Evolutionary conservation across 352 stramenopile genomes (phyloP).

Genomic region (Pythium phragmitis): DNA sequence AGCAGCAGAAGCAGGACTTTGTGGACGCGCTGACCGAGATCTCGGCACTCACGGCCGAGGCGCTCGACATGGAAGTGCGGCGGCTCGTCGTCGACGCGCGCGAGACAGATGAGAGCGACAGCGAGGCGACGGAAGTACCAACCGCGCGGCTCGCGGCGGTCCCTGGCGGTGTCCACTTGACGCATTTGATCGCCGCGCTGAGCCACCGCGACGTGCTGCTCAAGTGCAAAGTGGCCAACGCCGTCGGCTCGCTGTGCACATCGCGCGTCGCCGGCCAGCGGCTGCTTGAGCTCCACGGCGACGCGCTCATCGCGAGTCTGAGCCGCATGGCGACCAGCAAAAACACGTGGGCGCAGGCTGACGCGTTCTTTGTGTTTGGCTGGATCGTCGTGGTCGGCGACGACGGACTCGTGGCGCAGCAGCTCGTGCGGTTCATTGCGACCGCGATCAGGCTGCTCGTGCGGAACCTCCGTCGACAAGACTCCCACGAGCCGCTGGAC

Average conservation of each 20-base stretch:
- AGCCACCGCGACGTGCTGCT: slow-evolving; percentile 62
- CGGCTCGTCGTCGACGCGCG: slow-evolving; percentile 41
- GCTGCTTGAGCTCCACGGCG: slow-evolving; percentile 48
- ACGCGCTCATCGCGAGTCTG: slow-evolving; percentile 37
- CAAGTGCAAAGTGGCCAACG: slow-evolving; percentile 80
- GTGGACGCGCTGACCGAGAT: slow-evolving; percentile 74
- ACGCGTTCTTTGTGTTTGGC: slow-evolving; percentile 72
- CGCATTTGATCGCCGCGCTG: slow-evolving; percentile 46
- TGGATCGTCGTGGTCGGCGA: slow-evolving; percentile 76
- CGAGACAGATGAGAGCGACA: background rate
- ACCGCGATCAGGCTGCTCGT: slow-evolving; percentile 45
- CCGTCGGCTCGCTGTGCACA: slow-evolving; percentile 68
- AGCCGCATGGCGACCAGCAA: slow-evolving; percentile 60
- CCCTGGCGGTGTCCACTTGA: slow-evolving; percentile 10
- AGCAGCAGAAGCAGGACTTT: slow-evolving; percentile 48
- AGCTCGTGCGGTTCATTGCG: slow-evolving; percentile 41
- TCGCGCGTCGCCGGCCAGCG: slow-evolving; percentile 69
- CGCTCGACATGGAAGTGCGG: slow-evolving; percentile 71
- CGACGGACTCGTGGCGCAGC: slow-evolving; percentile 35
- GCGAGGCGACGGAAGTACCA: too few species aligned
- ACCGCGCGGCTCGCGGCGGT: too few species aligned
- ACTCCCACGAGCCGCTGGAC: slow-evolving; percentile 18
- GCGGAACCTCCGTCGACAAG: slow-evolving; percentile 31
- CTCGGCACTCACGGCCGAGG: slow-evolving; percentile 61
- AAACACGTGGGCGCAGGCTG: slow-evolving; percentile 75